Conservation (phyloP, 805 yeast species). For the Sugiyamaella chiloensis region DNA sequence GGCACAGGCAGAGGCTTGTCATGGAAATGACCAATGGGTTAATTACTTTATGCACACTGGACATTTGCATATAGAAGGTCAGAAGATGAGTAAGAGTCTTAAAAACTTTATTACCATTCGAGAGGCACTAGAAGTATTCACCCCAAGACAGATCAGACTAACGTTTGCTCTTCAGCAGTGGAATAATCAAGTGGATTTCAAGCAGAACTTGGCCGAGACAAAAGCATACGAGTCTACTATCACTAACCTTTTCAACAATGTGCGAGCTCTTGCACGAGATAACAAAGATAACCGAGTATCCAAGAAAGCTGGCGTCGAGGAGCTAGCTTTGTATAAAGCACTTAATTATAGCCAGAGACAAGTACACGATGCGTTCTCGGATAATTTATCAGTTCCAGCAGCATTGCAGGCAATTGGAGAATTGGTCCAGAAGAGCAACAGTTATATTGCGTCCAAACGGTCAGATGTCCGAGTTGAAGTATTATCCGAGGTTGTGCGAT, state of each 20-base stretch:
- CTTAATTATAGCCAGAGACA: constrained; percentile 51
- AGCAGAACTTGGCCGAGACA: constrained; percentile 76
- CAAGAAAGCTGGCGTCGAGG: constrained; percentile 56
- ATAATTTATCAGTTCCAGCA: constrained; percentile 76
- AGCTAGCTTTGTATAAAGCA: constrained; percentile 52
- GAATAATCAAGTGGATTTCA: constrained; percentile 91
- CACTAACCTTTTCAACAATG: constrained; percentile 78
- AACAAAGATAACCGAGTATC: constrained; percentile 53
- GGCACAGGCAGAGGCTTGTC: constrained; percentile 95
- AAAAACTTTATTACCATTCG: constrained; percentile 94
- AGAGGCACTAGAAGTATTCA: constrained; percentile 71
- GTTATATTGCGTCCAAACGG: constrained; percentile 58
- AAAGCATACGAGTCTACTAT: constrained; percentile 69
- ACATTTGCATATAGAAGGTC: constrained; percentile 97
- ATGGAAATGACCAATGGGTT: constrained; percentile 89
- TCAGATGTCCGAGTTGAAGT: constrained; percentile 60
- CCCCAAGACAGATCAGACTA: constrained; percentile 81
- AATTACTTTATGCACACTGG: constrained; percentile 97
- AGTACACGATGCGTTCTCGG: constrained; percentile 80
- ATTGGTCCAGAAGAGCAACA: constrained; percentile 66
- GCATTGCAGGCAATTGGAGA: constrained; percentile 66
- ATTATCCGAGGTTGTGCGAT: constrained; percentile 58
- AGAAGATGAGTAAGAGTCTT: constrained; percentile 93
- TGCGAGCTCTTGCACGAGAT: constrained; percentile 78
- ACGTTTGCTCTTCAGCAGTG: constrained; percentile 90